Base-by-base conservation (phyloP, 2,329 filamentous ascomycete species). In the Tetracladium maxilliforme region DNA sequence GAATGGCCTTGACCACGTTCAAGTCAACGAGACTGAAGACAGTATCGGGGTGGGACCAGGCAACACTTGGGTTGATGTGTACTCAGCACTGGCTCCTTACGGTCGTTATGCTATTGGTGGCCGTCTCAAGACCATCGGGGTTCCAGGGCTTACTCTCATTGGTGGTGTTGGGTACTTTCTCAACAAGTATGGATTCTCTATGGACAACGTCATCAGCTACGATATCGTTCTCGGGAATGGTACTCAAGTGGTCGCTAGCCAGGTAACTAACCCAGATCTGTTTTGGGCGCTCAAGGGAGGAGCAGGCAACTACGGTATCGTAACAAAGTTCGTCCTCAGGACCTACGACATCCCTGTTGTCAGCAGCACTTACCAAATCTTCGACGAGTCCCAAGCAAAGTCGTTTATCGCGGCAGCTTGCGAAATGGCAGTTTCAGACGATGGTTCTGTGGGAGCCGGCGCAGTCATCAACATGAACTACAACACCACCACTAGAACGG, bases 281-380 rank as follows among this genome's bases (percentile, higher is more conserved):
- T 46, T 40, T 31, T 34, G 36, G 24, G 42, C 39, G 5, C 24
- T 47, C 13, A 43, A 45, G 14, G 45, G 45, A 14, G 43, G 44
- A 7, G 30, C 30, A 5, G 38, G 34, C 19, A 46, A 45, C 25
- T 45, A 44, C 24, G 45, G 43, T 6, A 36, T 46, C 22, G 41
- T 46, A 5, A 44, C 42, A n/a, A n/a, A n/a, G n/a, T n/a, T n/a
- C n/a, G n/a, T n/a, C n/a, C n/a, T n/a, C n/a, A n/a, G n/a, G n/a
- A n/a, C n/a, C n/a, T n/a, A n/a, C n/a, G n/a, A n/a, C n/a, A n/a
- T n/a, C n/a, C n/a, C n/a, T n/a, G n/a, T n/a, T n/a, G n/a, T n/a
- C n/a, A n/a, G n/a, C n/a, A n/a, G n/a, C n/a, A n/a, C n/a, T n/a
- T n/a, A n/a, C n/a, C n/a, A n/a, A n/a, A n/a, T n/a, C n/a, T n/a